Conservation (phyloP, 495 filamentous ascomycete genomes). For the Penicillium paradoxum region DNA sequence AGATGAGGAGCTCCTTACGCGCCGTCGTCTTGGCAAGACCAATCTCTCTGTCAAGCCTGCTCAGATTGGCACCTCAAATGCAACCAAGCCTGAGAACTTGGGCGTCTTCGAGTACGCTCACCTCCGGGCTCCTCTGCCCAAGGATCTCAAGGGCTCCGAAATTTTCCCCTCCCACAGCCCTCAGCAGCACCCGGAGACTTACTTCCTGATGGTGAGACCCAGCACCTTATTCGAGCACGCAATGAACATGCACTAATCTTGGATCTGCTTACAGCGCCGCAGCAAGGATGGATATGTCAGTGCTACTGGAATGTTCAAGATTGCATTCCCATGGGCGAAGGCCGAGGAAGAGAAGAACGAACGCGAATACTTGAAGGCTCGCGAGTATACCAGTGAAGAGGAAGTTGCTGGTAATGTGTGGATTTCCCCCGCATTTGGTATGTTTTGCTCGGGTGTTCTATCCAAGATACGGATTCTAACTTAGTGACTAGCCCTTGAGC, state of each 20-base stretch:
- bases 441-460: conserved; percentile 16
- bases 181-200: conserved; percentile 68
- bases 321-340: conserved; percentile 90
- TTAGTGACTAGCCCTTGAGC: conserved; percentile 57
- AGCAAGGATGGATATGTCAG: conserved; percentile 92
- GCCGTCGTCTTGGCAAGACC: conserved; percentile 87
- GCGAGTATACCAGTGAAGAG: conserved; percentile 72
- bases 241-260: conserved; percentile 3
- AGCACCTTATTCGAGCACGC: background rate
- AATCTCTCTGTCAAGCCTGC: conserved; percentile 75
- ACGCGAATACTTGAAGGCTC: conserved; percentile 76
- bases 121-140: conserved; percentile 82
- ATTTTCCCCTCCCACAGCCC: conserved; percentile 69
- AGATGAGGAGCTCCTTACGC: conserved; percentile 80
- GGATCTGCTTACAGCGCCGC: conserved; percentile 56
- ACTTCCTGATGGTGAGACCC: conserved; percentile 82
- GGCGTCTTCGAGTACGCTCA: conserved; percentile 95
- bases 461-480: conserved; percentile 4
- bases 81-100: conserved; percentile 63
- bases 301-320: conserved; percentile 99
- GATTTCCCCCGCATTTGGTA: conserved; percentile 81
- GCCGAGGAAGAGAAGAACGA: conserved; percentile 78
- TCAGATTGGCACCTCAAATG: conserved; percentile 58
- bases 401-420: conserved; percentile 97
- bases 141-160: conserved; percentile 77